Evolutionary conservation across 148 eudicot genomes (phyloP), one percentile per base, ranked within the genome.

Genomic region (Agrostemma githago): DNA sequence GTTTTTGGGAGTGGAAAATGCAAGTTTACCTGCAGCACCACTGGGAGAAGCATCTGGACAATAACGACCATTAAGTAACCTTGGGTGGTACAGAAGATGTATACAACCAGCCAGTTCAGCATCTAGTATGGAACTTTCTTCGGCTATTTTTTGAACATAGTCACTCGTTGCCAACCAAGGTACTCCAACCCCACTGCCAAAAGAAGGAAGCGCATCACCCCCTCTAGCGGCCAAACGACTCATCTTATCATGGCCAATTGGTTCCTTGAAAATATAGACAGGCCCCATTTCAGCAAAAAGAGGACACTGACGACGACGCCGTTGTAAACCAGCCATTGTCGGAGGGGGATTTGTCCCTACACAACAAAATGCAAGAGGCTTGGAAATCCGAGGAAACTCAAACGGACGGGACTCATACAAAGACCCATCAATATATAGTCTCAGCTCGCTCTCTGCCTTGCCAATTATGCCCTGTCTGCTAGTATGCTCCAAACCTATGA

Each of bases 211-310:
- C 76, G 83, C 83, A 80, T 96, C 99, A 66, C 99, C 97, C 75
- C 99, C 99, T 80, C 99, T 90, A 74, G 90, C 77, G 82, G 99
- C 96, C 85, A 96, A 81, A 77, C 94, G 91, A 37, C 89, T 74
- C 99, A 96, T 96, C 71, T 81, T 90, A 80, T 96, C 97, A 40
- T 89, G 88, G 63, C 97, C 97, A 81, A 96, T 85, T 54, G 92
- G 85, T 80, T 96, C 99, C 83, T 88, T 96, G 73, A 96, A 96
- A 19, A 96, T 96, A 74, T 96, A 96, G 68, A 96, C 84, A 60
- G 99, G 96, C 19, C 99, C 99, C 97, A 96, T 89, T 87, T 96
- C 99, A 68, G 99, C 99, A 88, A 96, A 96, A 79, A 96, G 84
- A 68, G 99, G 97, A 81, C 97, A 96, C 56, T 96, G 99, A 72